Evolutionary conservation across 148 eudicot genomes (phyloP).

Genomic region (Heliamphora exappendiculata): DNA sequence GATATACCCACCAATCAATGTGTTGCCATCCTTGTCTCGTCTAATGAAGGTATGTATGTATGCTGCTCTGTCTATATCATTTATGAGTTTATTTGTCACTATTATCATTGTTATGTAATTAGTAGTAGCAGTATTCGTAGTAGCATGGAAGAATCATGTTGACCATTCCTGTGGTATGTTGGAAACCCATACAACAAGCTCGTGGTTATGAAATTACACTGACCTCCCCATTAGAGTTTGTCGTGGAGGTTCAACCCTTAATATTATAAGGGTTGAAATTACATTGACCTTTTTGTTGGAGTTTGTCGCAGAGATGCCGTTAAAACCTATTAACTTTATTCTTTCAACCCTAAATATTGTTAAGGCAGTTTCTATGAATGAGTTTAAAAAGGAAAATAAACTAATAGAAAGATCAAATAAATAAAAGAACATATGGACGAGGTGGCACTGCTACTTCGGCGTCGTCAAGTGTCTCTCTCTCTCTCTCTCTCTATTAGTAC

Average conservation of each 20-base stretch:
- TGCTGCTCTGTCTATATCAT: background rate
- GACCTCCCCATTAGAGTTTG: background rate
- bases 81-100: background rate
- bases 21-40: slow-evolving; percentile 94
- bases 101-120: background rate
- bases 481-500: background rate
- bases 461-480: background rate
- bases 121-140: background rate
- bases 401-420: background rate
- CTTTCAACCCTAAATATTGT: too few relatives aligned
- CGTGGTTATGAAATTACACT: background rate
- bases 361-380: background rate
- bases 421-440: background rate
- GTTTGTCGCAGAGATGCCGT: too few relatives aligned
- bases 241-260: background rate
- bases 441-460: background rate
- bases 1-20: slow-evolving; percentile 99
- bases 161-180: background rate
- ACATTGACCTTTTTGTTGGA: too few relatives aligned
- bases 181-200: background rate
- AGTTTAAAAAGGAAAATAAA: background rate
- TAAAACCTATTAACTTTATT: too few relatives aligned
- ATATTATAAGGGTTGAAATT: too few relatives aligned
- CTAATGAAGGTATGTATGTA: slow-evolving; percentile 72
- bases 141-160: background rate